phyloP scores from a whole-genome alignment of 2,329 filamentous ascomycete species.

The Botryotinia globosa region DNA sequence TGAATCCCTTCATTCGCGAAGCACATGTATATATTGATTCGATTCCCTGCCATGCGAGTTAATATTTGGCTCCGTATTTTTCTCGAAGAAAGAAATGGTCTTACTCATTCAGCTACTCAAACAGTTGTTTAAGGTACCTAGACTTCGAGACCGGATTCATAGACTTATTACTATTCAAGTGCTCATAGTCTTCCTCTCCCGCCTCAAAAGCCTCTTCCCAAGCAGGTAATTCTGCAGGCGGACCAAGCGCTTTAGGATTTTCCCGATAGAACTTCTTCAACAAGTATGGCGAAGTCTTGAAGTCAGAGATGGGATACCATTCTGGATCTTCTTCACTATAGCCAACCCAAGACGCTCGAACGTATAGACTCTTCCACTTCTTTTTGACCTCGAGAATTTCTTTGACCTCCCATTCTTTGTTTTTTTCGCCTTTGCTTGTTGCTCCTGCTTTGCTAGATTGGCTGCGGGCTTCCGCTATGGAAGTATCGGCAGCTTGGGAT shows the following conservation, averaged over 20 bases:
- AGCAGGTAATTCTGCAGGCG: not conserved
- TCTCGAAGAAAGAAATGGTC: no score
- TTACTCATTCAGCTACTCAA: not conserved
- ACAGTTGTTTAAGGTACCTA: not conserved
- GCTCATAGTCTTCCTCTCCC: constrained; percentile 2
- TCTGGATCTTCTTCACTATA: not conserved
- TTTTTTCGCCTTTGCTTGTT: not conserved
- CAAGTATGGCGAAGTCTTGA: not conserved
- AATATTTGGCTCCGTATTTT: not conserved
- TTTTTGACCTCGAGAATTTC: not conserved
- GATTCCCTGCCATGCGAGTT: not conserved
- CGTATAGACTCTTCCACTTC: not conserved
- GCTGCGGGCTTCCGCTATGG: not conserved
- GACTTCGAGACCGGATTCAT: not conserved
- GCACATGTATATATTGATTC: not conserved
- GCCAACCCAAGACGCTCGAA: not conserved
- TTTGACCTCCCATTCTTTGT: constrained; percentile 4
- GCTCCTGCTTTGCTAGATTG: not conserved
- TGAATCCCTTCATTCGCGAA: no score
- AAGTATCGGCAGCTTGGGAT: not conserved
- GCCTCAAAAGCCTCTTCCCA: not conserved
- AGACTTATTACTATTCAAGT: not conserved
- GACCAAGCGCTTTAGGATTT: not conserved
- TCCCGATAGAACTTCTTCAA: not conserved
- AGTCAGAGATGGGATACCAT: not conserved